Evolutionary conservation across 2,329 filamentous ascomycete genomes (phyloP).

Genomic region (Talaromyces amestolkiae): DNA sequence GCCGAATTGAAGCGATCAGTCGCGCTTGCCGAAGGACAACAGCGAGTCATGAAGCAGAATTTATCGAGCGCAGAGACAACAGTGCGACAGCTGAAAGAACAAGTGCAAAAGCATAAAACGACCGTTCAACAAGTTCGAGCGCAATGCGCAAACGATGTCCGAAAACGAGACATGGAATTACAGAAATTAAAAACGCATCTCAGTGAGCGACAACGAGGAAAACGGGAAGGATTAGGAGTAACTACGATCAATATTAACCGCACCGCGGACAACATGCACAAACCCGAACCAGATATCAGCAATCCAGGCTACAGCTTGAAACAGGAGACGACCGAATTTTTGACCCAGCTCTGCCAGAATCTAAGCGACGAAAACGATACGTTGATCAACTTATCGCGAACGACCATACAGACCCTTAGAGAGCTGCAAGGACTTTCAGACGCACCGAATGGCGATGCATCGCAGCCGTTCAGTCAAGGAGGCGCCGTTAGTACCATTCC

Average conservation of each 20-base stretch:
- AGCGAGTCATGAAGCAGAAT: slow-evolving; percentile 66
- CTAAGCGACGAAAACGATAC: slow-evolving; percentile 91
- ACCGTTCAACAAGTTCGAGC: slow-evolving; percentile 79
- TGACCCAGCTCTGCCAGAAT: slow-evolving; percentile 77
- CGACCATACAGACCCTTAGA: slow-evolving; percentile 68
- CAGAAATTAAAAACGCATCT: slow-evolving; percentile 86
- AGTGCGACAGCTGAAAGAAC: slow-evolving; percentile 76
- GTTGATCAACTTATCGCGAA: slow-evolving; percentile 68
- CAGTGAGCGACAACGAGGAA: slow-evolving; percentile 63
- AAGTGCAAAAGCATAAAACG: slow-evolving; percentile 73
- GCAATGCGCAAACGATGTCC: slow-evolving; percentile 84
- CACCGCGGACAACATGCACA: slow-evolving; percentile 35
- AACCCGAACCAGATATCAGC: slow-evolving; percentile 45
- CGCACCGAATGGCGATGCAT: slow-evolving; percentile 26
- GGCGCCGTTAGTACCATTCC: slow-evolving; percentile 47
- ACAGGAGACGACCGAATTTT: slow-evolving; percentile 85
- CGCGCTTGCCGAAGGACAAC: slow-evolving; percentile 64
- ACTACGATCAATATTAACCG: slow-evolving; percentile 51
- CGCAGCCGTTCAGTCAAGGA: slow-evolving; percentile 24
- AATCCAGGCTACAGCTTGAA: slow-evolving; percentile 67
- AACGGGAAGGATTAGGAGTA: slow-evolving; percentile 51
- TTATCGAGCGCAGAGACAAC: slow-evolving; percentile 71
- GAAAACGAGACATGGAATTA: slow-evolving; percentile 85
- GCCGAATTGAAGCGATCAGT: slow-evolving; percentile 58
- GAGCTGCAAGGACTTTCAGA: slow-evolving; percentile 53